Base-by-base conservation (phyloP, 257 asterid genomes). In the Pogostemon cablin region DNA sequence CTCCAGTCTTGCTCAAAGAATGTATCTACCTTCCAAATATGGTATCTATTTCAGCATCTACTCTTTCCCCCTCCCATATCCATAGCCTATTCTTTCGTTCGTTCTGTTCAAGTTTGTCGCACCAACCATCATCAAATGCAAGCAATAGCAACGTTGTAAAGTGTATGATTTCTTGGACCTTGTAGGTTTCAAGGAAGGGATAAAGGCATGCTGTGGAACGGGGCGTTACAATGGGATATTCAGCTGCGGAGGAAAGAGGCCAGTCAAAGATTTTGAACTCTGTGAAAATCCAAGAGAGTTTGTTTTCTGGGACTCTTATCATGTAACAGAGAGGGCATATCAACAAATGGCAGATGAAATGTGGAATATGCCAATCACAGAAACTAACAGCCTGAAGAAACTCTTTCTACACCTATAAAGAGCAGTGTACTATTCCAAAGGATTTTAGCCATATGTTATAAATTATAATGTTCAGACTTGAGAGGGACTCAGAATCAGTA, bases 221-320 rank as follows among this genome's bases (percentile, higher is more conserved):
- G 95, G 95, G 65, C 81, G 72, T 37, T 82, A 62, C 6, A 72
- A 84, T 40, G 95, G 88, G 32, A 34, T 47, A 6, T 52, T 52
- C 71, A 85, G 82, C 77, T 87, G 91, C 59, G 91, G 95, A 57
- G 89, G 89, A 2, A 82, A 73, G 74, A 82, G 88, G 57, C 38
- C 8, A 4, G 77, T 43, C 2, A 75, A 79, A 71, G 81, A 83
- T 6, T 85, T 38, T 11, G 68, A 79, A 49, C 61, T 85, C 12
- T 87, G 95, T 62, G 69, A 77, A 15, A 71, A 83, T 32, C 83
- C 84, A 25, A 75, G 42, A 9, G 75, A 81, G 3, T 71, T 66
- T 63, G 57, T 87, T n/a, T 87, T 80, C 42, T 87, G 87, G 78
- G 91, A 87, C 67, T 75, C 85, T 6, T 56, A 43, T 66, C 95